Evolutionary conservation across 2,329 filamentous ascomycete genomes (phyloP), one percentile per base, ranked within the genome.

Genomic region (Xylariaceae sp.): DNA sequence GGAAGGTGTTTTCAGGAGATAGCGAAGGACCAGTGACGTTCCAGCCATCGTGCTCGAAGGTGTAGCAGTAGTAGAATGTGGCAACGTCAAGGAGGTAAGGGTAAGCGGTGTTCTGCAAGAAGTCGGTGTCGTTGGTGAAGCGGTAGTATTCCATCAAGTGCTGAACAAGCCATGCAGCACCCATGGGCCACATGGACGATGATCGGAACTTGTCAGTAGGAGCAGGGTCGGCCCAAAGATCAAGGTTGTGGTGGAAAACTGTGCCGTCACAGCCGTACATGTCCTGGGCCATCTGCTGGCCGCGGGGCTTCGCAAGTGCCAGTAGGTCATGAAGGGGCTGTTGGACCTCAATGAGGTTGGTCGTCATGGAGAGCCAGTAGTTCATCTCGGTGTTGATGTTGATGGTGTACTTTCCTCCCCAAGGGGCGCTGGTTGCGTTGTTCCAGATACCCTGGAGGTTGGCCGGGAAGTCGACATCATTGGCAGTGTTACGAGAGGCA

Each of bases 131-230:
- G 0, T 68, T 63, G 1, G 68, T 73, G 57, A 75, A 77, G 4
- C 65, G 67, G 55, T 74, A 76, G 53, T 73, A 70, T 57, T 78
- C 73, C 61, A 75, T 73, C 15, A 73, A 66, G 60, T 78, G 75
- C 49, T 67, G 69, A 15, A 71, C 71, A 5, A 78, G 60, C 76
- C 76, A 78, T 6, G 73, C 74, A 0, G 70, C 72, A 11, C 74
- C 73, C 56, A 77, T 67, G 0, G 75, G 75, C 76, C 76, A 78
- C 59, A 72, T 65, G 2, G 67, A 55, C n/a, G 47, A 54, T 10
- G 55, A 39, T 2, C 30, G 34, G 6, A 35, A 50, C 3, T 55
- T 51, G n/a, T 61, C 74, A 4, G 72, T 68, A 0, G 74, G 74
- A 6, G 73, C 73, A 0, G 74, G 71, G 47, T 76, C 74, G 1